Evolutionary conservation across 345 rosid species (phyloP), one percentile per base, ranked within the genome.

Genomic region (Melastoma malabathricum): DNA sequence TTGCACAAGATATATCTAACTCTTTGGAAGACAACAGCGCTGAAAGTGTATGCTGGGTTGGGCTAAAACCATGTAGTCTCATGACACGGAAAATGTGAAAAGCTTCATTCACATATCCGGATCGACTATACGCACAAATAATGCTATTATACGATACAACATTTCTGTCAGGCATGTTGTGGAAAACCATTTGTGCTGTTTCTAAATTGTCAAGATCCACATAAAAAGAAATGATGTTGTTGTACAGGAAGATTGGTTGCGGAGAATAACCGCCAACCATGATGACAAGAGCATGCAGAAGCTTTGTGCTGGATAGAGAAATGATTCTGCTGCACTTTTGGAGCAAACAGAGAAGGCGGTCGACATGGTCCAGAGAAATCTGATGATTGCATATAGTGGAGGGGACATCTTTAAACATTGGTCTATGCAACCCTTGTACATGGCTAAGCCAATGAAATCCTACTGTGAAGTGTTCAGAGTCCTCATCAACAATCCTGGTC

Each of bases 251-350:
- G 54, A 80, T 49, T 41, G 83, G 66, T 58, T 86, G 94, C 18
- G 51, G 45, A 20, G 70, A 59, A 47, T 57, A 55, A 12, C 69
- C 50, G 6, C 70, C 74, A 50, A 71, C 51, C 1, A 85, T 82
- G 54, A 78, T 62, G 57, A 71, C 46, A 31, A 86, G 79, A 0
- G 93, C 98, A 31, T 86, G 96, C 27, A 86, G 83, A 63, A 73
- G 54, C 54, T 75, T 81, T 13, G 81, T 68, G 14, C 61, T 67
- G 20, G 60, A 48, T 46, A 86, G 67, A 31, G 87, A 72, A 54
- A 64, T 81, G 69, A 57, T 20, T 44, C 48, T 71, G 38, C 71
- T 50, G 73, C 77, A 71, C 47, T 56, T 52, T 41, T 66, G 70
- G 55, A 82, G 86, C 46, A 83, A 68, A 15, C 53, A 58, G 54